A percentile compares a stretch with the other conserved stretches of the same genome.
Conservation (phyloP, 2,329 filamentous ascomycete species). For the Hypoxylon sp. region DNA sequence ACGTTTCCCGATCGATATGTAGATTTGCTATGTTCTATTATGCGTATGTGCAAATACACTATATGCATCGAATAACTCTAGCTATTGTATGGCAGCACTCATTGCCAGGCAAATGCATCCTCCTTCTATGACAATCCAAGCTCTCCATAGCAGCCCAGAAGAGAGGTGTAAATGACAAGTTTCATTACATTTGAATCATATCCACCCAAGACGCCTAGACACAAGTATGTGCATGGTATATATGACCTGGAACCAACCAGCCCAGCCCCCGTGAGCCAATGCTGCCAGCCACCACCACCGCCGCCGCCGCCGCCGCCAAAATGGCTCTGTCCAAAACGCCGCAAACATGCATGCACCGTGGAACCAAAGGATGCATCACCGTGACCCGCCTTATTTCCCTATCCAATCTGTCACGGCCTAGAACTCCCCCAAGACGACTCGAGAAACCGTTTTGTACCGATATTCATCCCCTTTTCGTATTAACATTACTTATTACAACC, state of each 20-base stretch:
- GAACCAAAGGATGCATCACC: neutral
- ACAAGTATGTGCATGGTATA: conserved; percentile 13
- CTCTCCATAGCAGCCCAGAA: neutral
- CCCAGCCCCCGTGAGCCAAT: conserved; percentile 6
- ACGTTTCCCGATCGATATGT: neutral
- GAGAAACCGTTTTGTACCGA: neutral
- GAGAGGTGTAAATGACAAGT: neutral
- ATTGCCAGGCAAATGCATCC: neutral
- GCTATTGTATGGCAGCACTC: no score
- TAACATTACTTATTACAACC: conserved; percentile 55
- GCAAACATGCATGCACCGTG: neutral
- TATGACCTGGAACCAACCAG: conserved; percentile 2
- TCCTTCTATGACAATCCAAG: conserved; percentile 5
- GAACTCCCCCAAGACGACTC: neutral
- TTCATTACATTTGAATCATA: conserved; percentile 16
- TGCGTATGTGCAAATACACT: neutral
- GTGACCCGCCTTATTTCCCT: conserved; percentile 6
- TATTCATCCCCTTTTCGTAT: neutral
- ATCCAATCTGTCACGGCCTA: neutral
- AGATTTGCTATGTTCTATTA: neutral
- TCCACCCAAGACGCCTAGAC: conserved; percentile 7
- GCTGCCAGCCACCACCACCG: neutral
- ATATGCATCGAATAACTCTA: neutral
- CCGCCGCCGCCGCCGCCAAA: neutral
- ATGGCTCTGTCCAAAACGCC: conserved; percentile 12